phyloP scores from a whole-genome alignment of 108 stramenopile genomes.

The Aurantiochytrium sp. region DNA sequence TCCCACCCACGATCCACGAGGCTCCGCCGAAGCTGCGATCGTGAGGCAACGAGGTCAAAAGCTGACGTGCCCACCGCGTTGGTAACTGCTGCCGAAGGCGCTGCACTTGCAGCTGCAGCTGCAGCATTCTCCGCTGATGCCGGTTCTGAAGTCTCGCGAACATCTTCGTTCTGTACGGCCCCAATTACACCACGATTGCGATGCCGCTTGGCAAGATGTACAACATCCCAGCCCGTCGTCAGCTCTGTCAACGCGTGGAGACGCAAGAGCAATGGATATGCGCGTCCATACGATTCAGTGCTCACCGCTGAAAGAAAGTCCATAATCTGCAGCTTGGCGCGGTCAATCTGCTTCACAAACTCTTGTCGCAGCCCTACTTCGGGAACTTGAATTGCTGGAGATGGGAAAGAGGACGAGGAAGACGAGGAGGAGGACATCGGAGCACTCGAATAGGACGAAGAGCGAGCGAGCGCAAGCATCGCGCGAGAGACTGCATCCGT shows the following conservation, averaged over 20 bases:
- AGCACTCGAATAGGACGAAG: too few species aligned
- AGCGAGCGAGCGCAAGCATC: background rate
- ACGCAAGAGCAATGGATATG: slow-evolving; percentile 25
- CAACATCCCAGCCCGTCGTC: background rate
- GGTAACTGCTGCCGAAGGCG: background rate
- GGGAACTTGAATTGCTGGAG: background rate
- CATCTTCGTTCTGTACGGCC: background rate
- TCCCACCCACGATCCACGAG: background rate
- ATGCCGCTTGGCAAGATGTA: background rate
- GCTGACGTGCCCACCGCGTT: background rate
- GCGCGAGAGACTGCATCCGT: background rate
- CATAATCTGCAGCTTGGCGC: slow-evolving; percentile 20
- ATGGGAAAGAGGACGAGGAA: too few species aligned
- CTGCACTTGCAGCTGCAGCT: background rate
- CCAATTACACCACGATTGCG: background rate
- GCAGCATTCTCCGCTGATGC: background rate
- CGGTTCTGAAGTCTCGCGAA: background rate
- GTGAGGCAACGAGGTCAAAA: background rate
- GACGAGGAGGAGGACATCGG: too few species aligned
- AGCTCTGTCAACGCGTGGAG: slow-evolving; percentile 16
- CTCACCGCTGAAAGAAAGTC: slow-evolving; percentile 13
- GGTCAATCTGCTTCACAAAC: background rate
- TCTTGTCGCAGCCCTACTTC: background rate
- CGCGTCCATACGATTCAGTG: slow-evolving; percentile 24
- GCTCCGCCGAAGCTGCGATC: background rate